These are phyloP conservation scores for Pythium inflatum DNA, from an alignment of 352 stramenopile species.

Conservation along the genomic window DNA sequence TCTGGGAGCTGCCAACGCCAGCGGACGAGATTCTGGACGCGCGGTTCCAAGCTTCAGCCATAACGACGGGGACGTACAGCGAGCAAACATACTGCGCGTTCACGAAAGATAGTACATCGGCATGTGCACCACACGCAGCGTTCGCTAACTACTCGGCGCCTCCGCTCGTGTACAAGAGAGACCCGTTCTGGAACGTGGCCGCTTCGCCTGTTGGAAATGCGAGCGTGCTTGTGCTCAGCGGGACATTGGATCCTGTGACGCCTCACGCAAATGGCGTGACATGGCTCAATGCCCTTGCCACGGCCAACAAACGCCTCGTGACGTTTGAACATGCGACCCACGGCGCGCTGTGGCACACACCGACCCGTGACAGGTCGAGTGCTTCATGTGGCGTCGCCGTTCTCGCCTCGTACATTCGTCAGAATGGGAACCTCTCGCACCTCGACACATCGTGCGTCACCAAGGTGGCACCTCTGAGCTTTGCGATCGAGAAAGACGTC, in stretches of 20 bases:
- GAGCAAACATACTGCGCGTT: conserved; percentile 32
- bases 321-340: conserved; percentile 37
- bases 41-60: conserved; percentile 16
- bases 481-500: background rate
- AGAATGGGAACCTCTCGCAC: conserved; percentile 13
- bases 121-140: background rate
- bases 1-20: conserved; percentile 32
- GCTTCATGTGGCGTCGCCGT: conserved; percentile 23
- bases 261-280: conserved; percentile 31
- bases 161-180: conserved; percentile 30
- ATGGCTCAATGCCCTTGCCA: conserved; percentile 26
- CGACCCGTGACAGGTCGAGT: conserved; percentile 7
- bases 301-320: conserved; percentile 34
- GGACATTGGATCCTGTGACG: conserved; percentile 38
- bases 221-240: conserved; percentile 39
- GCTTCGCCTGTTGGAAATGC: conserved; percentile 19
- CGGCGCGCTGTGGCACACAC: conserved; percentile 22
- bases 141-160: conserved; percentile 18
- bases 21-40: background rate
- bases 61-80: conserved; percentile 19
- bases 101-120: conserved; percentile 13
- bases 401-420: conserved; percentile 29
- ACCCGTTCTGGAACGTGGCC: conserved; percentile 36
- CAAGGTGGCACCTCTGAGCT: conserved; percentile 11
- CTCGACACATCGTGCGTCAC: conserved; percentile 30